Evolutionary conservation across 169 alveolate genomes (phyloP), one percentile per base, ranked within the genome.

Genomic region (Plasmodium coatneyi): DNA sequence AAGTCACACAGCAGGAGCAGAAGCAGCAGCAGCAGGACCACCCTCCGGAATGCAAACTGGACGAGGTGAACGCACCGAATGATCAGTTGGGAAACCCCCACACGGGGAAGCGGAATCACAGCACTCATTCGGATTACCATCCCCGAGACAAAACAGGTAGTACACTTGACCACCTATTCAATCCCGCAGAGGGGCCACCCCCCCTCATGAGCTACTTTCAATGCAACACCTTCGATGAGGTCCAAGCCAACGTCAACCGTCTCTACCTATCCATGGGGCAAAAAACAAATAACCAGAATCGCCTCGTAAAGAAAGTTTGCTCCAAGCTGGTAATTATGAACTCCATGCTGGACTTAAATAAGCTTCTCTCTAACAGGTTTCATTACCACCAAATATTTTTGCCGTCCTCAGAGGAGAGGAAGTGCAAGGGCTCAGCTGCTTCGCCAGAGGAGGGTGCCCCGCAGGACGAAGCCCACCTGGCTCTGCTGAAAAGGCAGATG

Each of bases 401-500:
- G 22, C 52, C 19, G 22, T 12, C 71, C 16, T 4, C 32, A 16
- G 34, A 39, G 41, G 83, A 71, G 22, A 16, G 28, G 22, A 49
- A 12, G 19, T 12, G 22, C 7, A 76, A 28, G 60, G 28, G 36
- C 30, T 28, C 41, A 71, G 3, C 76, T 5, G 2, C 36, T 28
- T 30, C 12, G 19, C 71, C n/a, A 0, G 60, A 19, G 56, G 34
- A 3, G 10, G 25, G 60, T 76, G 28, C 0, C 43, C 49, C 56
- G 14, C 83, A 76, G 83, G 70, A 76, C 54, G 30, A 74, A 16
- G 25, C 34, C 22, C 16, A 19, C 1, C 1, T 30, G 66, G 80
- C 76, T 19, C 70, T 30, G 43, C 25, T 49, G 32, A 86, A 76
- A 76, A 32, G 22, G 80, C 43, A 86, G 66, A 86, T 86, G 86